These are phyloP conservation scores for Alternaria sp. DNA, from an alignment of 2,329 filamentous ascomycete genomes.

Conservation along the genomic window DNA sequence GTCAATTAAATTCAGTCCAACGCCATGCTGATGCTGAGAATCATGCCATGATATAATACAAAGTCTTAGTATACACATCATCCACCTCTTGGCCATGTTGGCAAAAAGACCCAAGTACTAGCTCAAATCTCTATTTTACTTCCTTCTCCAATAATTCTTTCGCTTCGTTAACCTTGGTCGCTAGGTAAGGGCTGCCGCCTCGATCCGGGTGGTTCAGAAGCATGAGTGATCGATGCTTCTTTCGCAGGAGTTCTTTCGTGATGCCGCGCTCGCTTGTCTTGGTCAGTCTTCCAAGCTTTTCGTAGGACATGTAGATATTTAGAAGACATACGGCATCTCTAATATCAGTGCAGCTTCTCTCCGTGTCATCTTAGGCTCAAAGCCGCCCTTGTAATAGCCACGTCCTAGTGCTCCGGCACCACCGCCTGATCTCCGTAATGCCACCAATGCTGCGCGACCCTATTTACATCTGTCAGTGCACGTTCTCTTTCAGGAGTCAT, in stretches of 20 bases:
- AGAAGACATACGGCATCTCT: conserved; percentile 77
- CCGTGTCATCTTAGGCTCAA: conserved; percentile 92
- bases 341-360: conserved; percentile 91
- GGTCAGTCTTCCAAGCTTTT: conserved; percentile 10
- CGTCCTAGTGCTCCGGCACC: conserved; percentile 80
- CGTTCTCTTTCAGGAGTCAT: background rate
- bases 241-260: conserved; percentile 92
- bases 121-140: conserved; percentile 28
- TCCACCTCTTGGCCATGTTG: conserved; percentile 14
- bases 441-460: conserved; percentile 92
- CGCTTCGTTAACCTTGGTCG: conserved; percentile 97
- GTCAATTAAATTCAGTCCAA: conserved; percentile 22
- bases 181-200: conserved; percentile 93
- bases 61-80: conserved; percentile 29
- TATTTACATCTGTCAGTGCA: conserved; percentile 52
- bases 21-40: conserved; percentile 36
- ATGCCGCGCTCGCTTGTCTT: conserved; percentile 77
- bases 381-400: conserved; percentile 98
- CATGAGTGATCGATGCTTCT: conserved; percentile 95
- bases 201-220: conserved; percentile 97
- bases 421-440: conserved; percentile 78
- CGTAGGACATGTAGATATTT: background rate
- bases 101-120: no score
- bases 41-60: conserved; percentile 35
- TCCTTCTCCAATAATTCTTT: conserved; percentile 93